phyloP scores from a whole-genome alignment of 2,329 filamentous ascomycete genomes.

The Fusarium sarcochroum region DNA sequence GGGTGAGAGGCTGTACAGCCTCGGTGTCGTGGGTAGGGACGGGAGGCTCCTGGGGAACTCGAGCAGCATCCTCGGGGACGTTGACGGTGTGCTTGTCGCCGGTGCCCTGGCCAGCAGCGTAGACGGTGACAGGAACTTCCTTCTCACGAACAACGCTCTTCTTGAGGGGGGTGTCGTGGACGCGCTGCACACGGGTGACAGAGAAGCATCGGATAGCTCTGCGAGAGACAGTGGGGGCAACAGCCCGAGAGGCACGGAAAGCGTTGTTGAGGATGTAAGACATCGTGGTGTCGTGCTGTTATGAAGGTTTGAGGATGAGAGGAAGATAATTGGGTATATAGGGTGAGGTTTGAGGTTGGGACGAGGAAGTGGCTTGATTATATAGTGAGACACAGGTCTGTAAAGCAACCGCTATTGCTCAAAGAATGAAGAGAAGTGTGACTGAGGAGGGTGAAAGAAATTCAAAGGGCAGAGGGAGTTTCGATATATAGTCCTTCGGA shows the following conservation, averaged over 20 bases:
- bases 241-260: slow-evolving; percentile 53
- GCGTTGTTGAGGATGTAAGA: slow-evolving; percentile 54
- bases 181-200: slow-evolving; percentile 49
- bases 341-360: neutral
- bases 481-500: slow-evolving; percentile 46
- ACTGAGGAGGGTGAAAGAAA: slow-evolving; percentile 26
- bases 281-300: slow-evolving; percentile 49
- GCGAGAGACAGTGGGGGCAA: slow-evolving; percentile 47
- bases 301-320: slow-evolving; percentile 10
- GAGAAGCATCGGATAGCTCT: slow-evolving; percentile 54
- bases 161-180: slow-evolving; percentile 60
- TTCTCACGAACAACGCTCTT: slow-evolving; percentile 70
- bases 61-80: slow-evolving; percentile 60
- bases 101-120: slow-evolving; percentile 61
- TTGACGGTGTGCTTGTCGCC: slow-evolving; percentile 69
- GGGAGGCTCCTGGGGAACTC: slow-evolving; percentile 59
- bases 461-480: slow-evolving; percentile 31
- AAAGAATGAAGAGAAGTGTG: slow-evolving; percentile 20
- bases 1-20: slow-evolving; percentile 65
- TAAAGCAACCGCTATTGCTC: slow-evolving; percentile 2
- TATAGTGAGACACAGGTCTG: slow-evolving; percentile 19
- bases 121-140: slow-evolving; percentile 70
- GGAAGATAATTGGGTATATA: slow-evolving; percentile 12
- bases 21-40: slow-evolving; percentile 60
- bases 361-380: slow-evolving; percentile 9